A percentile compares a stretch with the other conserved stretches of the same genome.
Evolutionary conservation across 768 basidiomycete species (phyloP).

Genomic region (Saitozyma sp.): DNA sequence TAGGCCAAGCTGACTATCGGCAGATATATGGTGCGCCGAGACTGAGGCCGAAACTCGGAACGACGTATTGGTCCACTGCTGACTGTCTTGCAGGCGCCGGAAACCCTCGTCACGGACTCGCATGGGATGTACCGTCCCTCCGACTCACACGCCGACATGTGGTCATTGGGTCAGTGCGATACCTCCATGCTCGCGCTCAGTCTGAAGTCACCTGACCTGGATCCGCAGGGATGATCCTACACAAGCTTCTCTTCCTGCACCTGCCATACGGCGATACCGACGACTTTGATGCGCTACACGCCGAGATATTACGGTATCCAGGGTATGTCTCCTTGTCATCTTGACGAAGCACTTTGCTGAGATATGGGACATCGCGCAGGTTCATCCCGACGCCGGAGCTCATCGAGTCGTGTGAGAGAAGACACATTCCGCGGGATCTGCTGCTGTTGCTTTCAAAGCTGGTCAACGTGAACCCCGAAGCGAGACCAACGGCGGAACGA

Average conservation of each 20-base stretch:
- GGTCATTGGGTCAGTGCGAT: constrained; percentile 70
- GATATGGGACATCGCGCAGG: constrained; percentile 37
- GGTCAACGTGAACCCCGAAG: constrained; percentile 62
- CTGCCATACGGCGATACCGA: constrained; percentile 75
- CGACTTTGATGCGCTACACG: constrained; percentile 69
- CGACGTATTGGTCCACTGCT: background rate
- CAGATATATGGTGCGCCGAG: constrained; percentile 44
- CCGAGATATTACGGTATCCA: constrained; percentile 70
- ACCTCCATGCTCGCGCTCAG: background rate
- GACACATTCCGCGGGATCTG: constrained; percentile 71
- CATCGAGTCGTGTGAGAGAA: constrained; percentile 63
- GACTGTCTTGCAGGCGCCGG: constrained; percentile 62
- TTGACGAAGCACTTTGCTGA: background rate
- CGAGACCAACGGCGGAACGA: constrained; percentile 71
- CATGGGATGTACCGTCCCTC: constrained; percentile 69
- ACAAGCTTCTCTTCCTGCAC: constrained; percentile 88
- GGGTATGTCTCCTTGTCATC: constrained; percentile 59
- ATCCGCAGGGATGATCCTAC: constrained; percentile 69
- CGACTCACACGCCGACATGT: constrained; percentile 91
- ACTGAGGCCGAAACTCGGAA: background rate
- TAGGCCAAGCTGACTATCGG: background rate
- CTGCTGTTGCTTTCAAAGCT: constrained; percentile 72
- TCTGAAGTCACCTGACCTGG: background rate
- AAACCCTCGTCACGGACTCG: constrained; percentile 69
- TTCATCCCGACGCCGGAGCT: constrained; percentile 61